A percentile compares a stretch with the other conserved stretches of the same genome.
phyloP scores from a whole-genome alignment of 2,329 filamentous ascomycete genomes.

The Lanzia echinophila region DNA sequence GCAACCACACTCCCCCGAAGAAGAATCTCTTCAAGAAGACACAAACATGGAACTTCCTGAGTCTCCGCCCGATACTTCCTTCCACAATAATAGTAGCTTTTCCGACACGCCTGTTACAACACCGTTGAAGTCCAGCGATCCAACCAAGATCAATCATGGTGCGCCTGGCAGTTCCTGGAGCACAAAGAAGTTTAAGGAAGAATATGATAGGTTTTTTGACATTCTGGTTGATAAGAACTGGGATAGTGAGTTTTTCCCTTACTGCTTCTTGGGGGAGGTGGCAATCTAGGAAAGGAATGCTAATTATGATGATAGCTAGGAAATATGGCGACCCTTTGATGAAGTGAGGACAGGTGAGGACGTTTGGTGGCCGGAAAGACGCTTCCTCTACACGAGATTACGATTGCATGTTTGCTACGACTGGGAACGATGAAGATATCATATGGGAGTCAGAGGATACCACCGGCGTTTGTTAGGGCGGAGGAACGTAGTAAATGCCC shows the following conservation, averaged over 20 bases:
- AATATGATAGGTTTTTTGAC: slow-evolving; percentile 43
- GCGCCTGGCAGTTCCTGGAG: slow-evolving; percentile 46
- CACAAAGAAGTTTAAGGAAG: slow-evolving; percentile 50
- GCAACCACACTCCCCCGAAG: not conserved
- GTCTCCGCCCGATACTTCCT: slow-evolving; percentile 18
- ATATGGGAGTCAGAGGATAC: not conserved
- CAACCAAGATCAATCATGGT: slow-evolving; percentile 23
- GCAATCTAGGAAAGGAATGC: not conserved
- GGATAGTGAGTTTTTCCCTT: slow-evolving; percentile 33
- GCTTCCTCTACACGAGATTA: too few species aligned
- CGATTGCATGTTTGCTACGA: too few species aligned
- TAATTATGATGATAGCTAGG: slow-evolving; percentile 2
- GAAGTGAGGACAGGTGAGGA: not conserved
- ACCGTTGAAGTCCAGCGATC: slow-evolving; percentile 6
- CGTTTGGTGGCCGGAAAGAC: not conserved
- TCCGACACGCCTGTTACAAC: slow-evolving; percentile 1
- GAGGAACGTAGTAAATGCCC: too few species aligned
- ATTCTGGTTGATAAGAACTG: slow-evolving; percentile 46
- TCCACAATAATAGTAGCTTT: not conserved
- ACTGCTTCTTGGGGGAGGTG: slow-evolving; percentile 17
- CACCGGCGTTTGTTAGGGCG: not conserved
- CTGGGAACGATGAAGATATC: not conserved
- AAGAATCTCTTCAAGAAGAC: slow-evolving; percentile 8
- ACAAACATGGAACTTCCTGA: slow-evolving; percentile 26
- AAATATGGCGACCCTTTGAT: slow-evolving; percentile 6